A percentile compares a stretch with the other conserved stretches of the same genome.
phyloP scores from a whole-genome alignment of 2,329 filamentous ascomycete genomes.

The Lecanicillium sp. region DNA sequence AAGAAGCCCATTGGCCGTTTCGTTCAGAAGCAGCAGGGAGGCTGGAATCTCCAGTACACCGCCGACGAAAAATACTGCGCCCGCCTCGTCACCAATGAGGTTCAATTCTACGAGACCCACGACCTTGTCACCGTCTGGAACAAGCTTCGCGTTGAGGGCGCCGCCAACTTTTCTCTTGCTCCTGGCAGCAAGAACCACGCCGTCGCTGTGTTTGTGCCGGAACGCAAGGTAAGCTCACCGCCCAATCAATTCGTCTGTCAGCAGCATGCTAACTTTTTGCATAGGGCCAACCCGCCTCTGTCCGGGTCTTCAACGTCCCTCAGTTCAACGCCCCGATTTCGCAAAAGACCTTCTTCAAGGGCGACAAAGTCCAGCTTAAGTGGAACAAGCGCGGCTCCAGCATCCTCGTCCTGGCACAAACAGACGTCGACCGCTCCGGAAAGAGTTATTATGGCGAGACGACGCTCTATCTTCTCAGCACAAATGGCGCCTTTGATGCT shows the following conservation, averaged over 20 bases:
- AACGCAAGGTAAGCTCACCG: slow-evolving; percentile 66
- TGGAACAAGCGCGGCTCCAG: slow-evolving; percentile 93
- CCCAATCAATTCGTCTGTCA: neutral
- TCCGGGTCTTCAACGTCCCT: slow-evolving; percentile 91
- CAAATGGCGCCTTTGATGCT: slow-evolving; percentile 86
- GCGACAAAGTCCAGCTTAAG: slow-evolving; percentile 96
- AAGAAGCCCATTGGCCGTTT: slow-evolving; percentile 77
- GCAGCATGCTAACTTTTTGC: slow-evolving; percentile 9
- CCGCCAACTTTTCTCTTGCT: slow-evolving; percentile 80
- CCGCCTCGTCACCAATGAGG: slow-evolving; percentile 89
- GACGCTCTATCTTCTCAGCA: slow-evolving; percentile 88
- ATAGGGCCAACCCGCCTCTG: slow-evolving; percentile 83
- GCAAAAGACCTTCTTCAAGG: slow-evolving; percentile 99
- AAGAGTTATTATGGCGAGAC: slow-evolving; percentile 99
- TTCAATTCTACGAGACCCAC: slow-evolving; percentile 90
- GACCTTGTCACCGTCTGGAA: slow-evolving; percentile 87
- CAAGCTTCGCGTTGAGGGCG: slow-evolving; percentile 86
- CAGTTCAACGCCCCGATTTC: slow-evolving; percentile 76
- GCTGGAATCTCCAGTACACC: slow-evolving; percentile 97
- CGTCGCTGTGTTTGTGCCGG: slow-evolving; percentile 89
- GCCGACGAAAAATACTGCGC: slow-evolving; percentile 89
- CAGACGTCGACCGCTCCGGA: slow-evolving; percentile 94
- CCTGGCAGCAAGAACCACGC: slow-evolving; percentile 77
- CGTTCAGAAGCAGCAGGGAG: slow-evolving; percentile 90
- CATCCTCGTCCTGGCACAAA: slow-evolving; percentile 90